Evolutionary conservation across 192 early-diverging fungal species (phyloP).

Genomic region (Backusella liffmaniae): DNA sequence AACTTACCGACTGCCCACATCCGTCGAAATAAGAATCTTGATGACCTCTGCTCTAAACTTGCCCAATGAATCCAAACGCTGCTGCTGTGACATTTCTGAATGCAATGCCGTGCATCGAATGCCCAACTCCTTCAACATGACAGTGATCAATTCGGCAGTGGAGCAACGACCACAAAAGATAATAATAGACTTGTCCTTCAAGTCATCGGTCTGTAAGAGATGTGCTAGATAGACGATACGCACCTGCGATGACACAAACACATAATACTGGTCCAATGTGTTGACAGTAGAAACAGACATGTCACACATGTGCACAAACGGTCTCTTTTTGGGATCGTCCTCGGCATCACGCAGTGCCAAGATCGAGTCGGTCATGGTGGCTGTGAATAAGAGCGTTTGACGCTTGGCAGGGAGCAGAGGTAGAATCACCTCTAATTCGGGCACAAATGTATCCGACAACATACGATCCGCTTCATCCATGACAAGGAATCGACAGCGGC

Average conservation of each 20-base stretch:
- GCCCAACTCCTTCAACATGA: constrained; percentile 90
- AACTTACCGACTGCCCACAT: constrained; percentile 88
- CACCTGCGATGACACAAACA: constrained; percentile 92
- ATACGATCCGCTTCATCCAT: constrained; percentile 97
- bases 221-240: constrained; percentile 85
- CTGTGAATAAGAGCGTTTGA: constrained; percentile 94
- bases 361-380: constrained; percentile 93
- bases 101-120: constrained; percentile 90
- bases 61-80: constrained; percentile 86
- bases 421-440: constrained; percentile 81
- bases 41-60: constrained; percentile 90
- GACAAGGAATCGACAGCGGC: constrained; percentile 79
- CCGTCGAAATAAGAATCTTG: constrained; percentile 90
- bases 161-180: constrained; percentile 90
- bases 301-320: constrained; percentile 56
- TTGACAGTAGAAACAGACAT: constrained; percentile 74
- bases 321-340: constrained; percentile 39
- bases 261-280: constrained; percentile 83
- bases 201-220: constrained; percentile 66
- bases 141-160: constrained; percentile 79
- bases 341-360: constrained; percentile 58
- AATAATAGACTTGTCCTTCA: constrained; percentile 81
- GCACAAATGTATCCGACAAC: constrained; percentile 80
- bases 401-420: constrained; percentile 74
- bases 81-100: constrained; percentile 89